These are phyloP conservation scores for Cryptosporidium baileyi DNA, from an alignment of 169 alveolate species.

Conservation along the genomic window DNA sequence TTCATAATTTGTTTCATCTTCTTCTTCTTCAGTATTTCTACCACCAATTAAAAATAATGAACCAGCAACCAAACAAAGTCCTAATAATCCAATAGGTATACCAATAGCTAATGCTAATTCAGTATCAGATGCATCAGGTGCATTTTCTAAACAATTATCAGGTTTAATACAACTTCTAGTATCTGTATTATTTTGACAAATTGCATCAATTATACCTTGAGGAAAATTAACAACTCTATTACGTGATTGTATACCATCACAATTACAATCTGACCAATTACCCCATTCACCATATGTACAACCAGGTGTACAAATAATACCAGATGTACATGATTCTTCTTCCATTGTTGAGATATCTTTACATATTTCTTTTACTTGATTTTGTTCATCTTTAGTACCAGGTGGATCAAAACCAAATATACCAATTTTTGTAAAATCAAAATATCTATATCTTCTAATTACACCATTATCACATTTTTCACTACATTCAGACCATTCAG, in stretches of 20 bases:
- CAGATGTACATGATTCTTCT: conserved; percentile 21
- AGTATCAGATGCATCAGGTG: conserved; percentile 26
- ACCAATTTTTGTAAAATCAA: conserved; percentile 46
- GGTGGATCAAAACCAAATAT: conserved; percentile 40
- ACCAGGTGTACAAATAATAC: conserved; percentile 12
- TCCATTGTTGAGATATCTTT: conserved; percentile 28
- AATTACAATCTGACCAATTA: conserved; percentile 34
- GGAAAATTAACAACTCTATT: conserved; percentile 53
- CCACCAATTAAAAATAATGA: background rate
- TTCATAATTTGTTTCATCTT: conserved; percentile 29
- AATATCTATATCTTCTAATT: conserved; percentile 13
- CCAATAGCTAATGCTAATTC: conserved; percentile 54
- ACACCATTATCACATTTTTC: conserved; percentile 42
- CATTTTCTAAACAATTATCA: conserved; percentile 14
- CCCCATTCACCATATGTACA: conserved; percentile 42
- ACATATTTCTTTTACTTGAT: conserved; percentile 4
- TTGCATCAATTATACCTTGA: conserved; percentile 23
- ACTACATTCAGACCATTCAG: conserved; percentile 51
- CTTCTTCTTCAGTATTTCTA: background rate
- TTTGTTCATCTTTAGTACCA: conserved; percentile 39
- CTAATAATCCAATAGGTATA: conserved; percentile 36
- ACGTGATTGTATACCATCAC: conserved; percentile 25
- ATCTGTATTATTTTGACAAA: conserved; percentile 19
- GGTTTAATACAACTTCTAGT: conserved; percentile 40
- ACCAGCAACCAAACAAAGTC: conserved; percentile 1